These are phyloP conservation scores for Chenopodium berlandieri DNA, from an alignment of 148 eudicot genomes.

Conservation along the genomic window DNA sequence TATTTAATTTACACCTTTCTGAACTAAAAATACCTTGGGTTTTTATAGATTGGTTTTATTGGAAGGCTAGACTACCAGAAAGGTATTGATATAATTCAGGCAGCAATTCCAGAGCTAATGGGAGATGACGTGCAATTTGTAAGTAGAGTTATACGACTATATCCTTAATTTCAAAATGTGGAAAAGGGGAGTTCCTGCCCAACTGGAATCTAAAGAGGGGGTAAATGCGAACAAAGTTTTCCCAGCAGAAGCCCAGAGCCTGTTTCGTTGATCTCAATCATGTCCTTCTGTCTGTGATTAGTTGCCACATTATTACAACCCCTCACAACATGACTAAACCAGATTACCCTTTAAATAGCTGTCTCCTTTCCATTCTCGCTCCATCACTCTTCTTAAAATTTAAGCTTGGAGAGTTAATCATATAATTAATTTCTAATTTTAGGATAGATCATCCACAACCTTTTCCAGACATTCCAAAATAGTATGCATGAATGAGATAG, in stretches of 20 bases:
- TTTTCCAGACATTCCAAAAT: too few species aligned
- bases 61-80: slow-evolving; percentile 98
- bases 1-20: background rate
- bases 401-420: too few species aligned
- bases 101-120: slow-evolving; percentile 72
- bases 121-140: slow-evolving; percentile 89
- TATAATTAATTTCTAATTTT: too few species aligned
- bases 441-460: too few species aligned
- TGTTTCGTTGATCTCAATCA: background rate
- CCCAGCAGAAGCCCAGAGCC: background rate
- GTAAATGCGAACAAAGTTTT: background rate
- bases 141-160: slow-evolving; percentile 36
- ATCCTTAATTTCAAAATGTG: background rate
- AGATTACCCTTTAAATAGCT: background rate
- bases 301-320: background rate
- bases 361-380: too few species aligned
- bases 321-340: background rate
- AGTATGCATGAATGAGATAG: too few species aligned
- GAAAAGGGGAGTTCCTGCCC: background rate
- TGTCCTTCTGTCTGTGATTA: background rate
- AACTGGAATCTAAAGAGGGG: background rate
- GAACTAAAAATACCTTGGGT: background rate
- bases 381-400: too few species aligned
- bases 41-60: slow-evolving; percentile 78
- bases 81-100: slow-evolving; percentile 81